These are phyloP conservation scores for Paecilomyces niveus DNA, from an alignment of 2,329 filamentous ascomycete species.

Conservation along the genomic window DNA sequence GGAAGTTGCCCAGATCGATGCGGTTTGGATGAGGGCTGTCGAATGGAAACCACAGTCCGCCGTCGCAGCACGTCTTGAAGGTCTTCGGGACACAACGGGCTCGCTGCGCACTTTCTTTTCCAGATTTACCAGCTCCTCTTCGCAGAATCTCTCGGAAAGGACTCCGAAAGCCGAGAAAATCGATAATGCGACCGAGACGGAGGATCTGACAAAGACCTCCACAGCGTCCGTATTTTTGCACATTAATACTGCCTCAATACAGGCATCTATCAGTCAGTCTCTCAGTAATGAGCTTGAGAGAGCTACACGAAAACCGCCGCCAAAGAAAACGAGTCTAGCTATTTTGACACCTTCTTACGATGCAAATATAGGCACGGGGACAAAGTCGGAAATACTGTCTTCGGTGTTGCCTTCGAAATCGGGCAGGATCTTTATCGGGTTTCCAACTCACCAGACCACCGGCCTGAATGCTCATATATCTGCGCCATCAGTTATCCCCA, in stretches of 20 bases:
- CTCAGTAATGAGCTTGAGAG: conserved; percentile 85
- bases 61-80: conserved; percentile 26
- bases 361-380: conserved; percentile 61
- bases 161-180: conserved; percentile 41
- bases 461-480: conserved; percentile 91
- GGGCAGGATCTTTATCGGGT: conserved; percentile 92
- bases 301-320: conserved; percentile 94
- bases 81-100: conserved; percentile 40
- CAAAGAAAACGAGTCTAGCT: conserved; percentile 76
- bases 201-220: conserved; percentile 64
- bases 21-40: conserved; percentile 77
- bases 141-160: conserved; percentile 42
- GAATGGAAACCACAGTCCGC: conserved; percentile 65
- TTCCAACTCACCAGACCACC: conserved; percentile 95
- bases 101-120: conserved; percentile 76
- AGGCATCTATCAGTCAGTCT: conserved; percentile 63
- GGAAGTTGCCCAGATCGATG: conserved; percentile 87
- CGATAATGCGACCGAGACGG: conserved; percentile 55
- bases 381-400: conserved; percentile 67
- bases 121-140: conserved; percentile 56
- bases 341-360: conserved; percentile 90
- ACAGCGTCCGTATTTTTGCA: conserved; percentile 80
- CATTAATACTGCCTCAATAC: conserved; percentile 75
- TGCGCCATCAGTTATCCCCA: conserved; percentile 91
- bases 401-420: conserved; percentile 85